These are phyloP conservation scores for Hygrophorus pudorinus DNA, from an alignment of 768 basidiomycete genomes.

Conservation along the genomic window DNA sequence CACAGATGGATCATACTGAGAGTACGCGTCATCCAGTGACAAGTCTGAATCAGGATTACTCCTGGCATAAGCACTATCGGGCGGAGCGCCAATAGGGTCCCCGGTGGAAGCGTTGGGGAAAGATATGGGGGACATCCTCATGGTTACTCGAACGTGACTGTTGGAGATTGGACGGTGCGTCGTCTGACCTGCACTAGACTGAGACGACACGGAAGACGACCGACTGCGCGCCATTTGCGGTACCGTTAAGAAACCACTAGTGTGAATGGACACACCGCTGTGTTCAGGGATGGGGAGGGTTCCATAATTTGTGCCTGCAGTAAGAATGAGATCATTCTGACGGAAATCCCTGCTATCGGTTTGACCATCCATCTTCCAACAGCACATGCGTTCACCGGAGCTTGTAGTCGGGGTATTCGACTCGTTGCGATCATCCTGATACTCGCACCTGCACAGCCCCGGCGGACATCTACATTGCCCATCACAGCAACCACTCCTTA, in stretches of 20 bases:
- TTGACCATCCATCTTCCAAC: too few relatives aligned
- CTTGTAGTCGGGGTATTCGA: too few relatives aligned
- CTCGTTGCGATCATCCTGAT: not conserved
- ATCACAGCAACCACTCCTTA: not conserved
- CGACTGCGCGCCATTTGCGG: slow-evolving; percentile 2
- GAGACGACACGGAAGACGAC: slow-evolving; percentile 4
- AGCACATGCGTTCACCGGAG: too few relatives aligned
- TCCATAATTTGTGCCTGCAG: not conserved
- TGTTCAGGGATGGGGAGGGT: not conserved
- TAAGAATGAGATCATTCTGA: not conserved
- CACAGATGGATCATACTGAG: slow-evolving; percentile 5
- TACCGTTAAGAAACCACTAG: not conserved
- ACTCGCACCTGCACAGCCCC: slow-evolving; percentile 6
- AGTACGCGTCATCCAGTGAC: slow-evolving; percentile 2
- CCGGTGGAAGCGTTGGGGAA: too few relatives aligned
- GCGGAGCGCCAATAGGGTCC: too few relatives aligned
- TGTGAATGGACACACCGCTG: not conserved
- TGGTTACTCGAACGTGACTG: too few relatives aligned
- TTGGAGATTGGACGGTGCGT: too few relatives aligned
- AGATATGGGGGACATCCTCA: too few relatives aligned
- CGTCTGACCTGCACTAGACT: not conserved
- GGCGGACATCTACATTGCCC: slow-evolving; percentile 4
- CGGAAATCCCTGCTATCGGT: too few relatives aligned
- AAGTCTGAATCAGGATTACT: slow-evolving; percentile 10
- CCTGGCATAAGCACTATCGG: slow-evolving; percentile 4